A percentile compares a stretch with the other conserved stretches of the same genome.
phyloP scores from a whole-genome alignment of 1,284 basidiomycete species.

The Ustanciosporium gigantosporum region DNA sequence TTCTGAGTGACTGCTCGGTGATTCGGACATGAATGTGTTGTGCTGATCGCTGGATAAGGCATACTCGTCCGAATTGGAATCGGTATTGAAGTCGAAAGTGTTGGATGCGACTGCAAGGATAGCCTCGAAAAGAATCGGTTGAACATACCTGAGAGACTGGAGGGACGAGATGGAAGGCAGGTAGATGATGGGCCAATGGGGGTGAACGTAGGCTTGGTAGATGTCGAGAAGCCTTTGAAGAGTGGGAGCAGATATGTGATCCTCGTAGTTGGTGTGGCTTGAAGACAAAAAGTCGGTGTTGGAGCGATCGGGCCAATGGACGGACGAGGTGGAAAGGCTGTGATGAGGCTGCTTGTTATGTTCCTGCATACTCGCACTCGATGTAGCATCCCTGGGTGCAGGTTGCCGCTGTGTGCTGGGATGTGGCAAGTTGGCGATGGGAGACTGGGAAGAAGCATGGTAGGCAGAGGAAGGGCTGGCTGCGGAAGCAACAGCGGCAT shows the following conservation, averaged over 20 bases:
- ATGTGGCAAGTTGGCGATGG: no score
- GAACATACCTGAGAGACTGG: slow-evolving; percentile 16
- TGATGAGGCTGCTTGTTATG: no score
- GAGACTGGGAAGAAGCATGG: no score
- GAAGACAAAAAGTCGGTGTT: no score
- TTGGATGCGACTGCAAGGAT: slow-evolving; percentile 40
- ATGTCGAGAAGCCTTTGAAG: slow-evolving; percentile 29
- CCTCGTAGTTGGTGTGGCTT: slow-evolving; percentile 10
- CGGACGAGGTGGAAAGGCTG: no score
- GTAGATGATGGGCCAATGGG: slow-evolving; percentile 48
- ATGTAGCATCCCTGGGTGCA: no score
- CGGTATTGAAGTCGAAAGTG: slow-evolving; percentile 26
- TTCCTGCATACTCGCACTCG: no score
- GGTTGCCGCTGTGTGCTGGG: no score
- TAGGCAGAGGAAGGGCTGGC: no score
- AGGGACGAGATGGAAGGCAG: slow-evolving; percentile 38
- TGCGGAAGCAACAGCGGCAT: no score
- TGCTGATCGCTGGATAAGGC: slow-evolving; percentile 5
- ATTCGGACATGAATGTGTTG: slow-evolving; percentile 14
- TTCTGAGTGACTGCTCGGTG: slow-evolving; percentile 8
- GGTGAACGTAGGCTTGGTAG: slow-evolving; percentile 40
- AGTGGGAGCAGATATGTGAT: slow-evolving; percentile 20
- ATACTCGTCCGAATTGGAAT: slow-evolving; percentile 8
- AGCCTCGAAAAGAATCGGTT: slow-evolving; percentile 40
- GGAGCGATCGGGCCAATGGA: no score